Evolutionary conservation across 768 basidiomycete genomes (phyloP).

Genomic region (Atractiella rhizophila): DNA sequence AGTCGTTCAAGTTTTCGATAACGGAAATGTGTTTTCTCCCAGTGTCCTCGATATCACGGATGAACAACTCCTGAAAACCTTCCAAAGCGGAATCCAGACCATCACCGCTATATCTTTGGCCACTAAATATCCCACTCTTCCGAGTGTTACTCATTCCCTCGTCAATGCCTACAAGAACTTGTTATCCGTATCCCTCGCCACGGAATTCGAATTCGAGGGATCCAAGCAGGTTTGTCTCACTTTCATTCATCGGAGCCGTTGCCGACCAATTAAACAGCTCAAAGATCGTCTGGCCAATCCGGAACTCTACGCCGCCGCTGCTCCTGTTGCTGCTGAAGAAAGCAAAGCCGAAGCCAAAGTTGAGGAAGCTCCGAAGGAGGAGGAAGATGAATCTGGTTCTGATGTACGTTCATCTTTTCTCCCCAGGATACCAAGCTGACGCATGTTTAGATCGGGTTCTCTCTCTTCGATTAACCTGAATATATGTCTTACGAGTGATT

Average conservation of each 20-base stretch:
- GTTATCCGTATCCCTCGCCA: conserved; percentile 51
- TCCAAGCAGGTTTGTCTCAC: not conserved
- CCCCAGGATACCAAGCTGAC: conserved; percentile 44
- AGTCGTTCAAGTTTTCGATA: conserved; percentile 86
- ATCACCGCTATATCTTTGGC: conserved; percentile 90
- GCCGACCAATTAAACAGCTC: no score
- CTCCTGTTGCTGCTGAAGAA: conserved; percentile 34
- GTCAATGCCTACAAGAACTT: conserved; percentile 99
- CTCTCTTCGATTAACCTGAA: conserved; percentile 93
- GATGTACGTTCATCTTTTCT: not conserved
- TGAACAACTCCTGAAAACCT: conserved; percentile 65
- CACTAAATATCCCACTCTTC: conserved; percentile 82
- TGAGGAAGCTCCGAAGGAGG: conserved; percentile 30
- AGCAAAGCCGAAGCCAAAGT: conserved; percentile 35
- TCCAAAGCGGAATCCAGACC: conserved; percentile 78
- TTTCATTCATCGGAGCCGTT: conserved; percentile 66
- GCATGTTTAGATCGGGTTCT: conserved; percentile 98
- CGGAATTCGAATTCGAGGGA: not conserved
- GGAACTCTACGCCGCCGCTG: conserved; percentile 76
- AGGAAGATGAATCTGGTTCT: conserved; percentile 37
- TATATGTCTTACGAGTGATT: no score
- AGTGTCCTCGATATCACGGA: conserved; percentile 81
- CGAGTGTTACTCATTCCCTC: conserved; percentile 75
- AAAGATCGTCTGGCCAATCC: conserved; percentile 96
- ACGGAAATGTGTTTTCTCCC: conserved; percentile 73